A percentile compares a stretch with the other conserved stretches of the same genome.
Evolutionary conservation across 345 rosid genomes (phyloP).

Genomic region (Dimocarpus longan): DNA sequence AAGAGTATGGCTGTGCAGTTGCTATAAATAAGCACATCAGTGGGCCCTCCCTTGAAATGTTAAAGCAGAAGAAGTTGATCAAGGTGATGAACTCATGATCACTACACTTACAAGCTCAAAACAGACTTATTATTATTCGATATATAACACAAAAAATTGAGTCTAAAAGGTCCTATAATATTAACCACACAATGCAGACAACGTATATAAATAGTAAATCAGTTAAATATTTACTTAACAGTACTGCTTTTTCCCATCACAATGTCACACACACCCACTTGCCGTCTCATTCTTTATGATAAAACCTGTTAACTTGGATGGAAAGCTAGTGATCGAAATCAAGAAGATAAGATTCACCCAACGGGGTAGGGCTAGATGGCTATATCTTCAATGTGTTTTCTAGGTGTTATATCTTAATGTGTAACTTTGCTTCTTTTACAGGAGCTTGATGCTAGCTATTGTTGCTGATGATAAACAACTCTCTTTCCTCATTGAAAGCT

Average conservation of each 20-base stretch:
- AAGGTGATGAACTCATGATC: neutral
- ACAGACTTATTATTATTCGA: neutral
- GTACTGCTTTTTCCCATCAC: neutral
- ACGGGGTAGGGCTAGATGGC: slow-evolving; percentile 14
- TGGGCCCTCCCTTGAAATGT: slow-evolving; percentile 37
- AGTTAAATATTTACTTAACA: too few species aligned
- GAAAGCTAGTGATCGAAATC: too few species aligned
- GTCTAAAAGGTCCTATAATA: neutral
- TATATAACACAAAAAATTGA: neutral
- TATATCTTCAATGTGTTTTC: slow-evolving; percentile 32
- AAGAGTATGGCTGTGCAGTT: slow-evolving; percentile 32
- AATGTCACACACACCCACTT: slow-evolving; percentile 12
- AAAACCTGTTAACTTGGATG: too few species aligned
- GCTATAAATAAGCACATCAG: slow-evolving; percentile 30
- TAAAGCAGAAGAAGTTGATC: slow-evolving; percentile 18
- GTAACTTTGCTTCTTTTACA: neutral
- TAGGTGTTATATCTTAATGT: neutral
- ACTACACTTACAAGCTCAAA: neutral
- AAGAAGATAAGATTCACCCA: slow-evolving; percentile 16
- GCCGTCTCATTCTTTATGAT: slow-evolving; percentile 23
- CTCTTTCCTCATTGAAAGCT: slow-evolving; percentile 32
- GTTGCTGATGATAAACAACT: neutral
- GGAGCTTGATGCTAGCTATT: neutral
- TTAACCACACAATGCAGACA: neutral
- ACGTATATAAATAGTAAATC: neutral